Evolutionary conservation across 768 basidiomycete species (phyloP).

Genomic region (Zangia roseola): DNA sequence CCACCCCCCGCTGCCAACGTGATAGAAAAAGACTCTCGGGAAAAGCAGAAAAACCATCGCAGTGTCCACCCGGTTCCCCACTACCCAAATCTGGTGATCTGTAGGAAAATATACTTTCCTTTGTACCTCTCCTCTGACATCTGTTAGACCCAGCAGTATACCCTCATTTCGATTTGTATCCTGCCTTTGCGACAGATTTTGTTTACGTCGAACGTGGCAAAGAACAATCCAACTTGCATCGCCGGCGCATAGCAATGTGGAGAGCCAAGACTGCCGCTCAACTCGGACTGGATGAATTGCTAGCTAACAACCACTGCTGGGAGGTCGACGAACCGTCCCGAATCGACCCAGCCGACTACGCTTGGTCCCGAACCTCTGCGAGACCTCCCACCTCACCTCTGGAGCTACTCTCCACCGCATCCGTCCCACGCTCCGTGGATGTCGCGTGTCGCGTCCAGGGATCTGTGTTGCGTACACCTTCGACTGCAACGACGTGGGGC

Average conservation of each 20-base stretch:
- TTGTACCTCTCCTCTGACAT: slow-evolving; percentile 4
- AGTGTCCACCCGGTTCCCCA: slow-evolving; percentile 8
- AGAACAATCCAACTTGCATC: slow-evolving; percentile 3
- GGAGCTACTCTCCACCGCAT: slow-evolving; percentile 38
- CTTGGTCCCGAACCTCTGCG: slow-evolving; percentile 66
- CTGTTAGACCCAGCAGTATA: slow-evolving; percentile 22
- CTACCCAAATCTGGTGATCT: slow-evolving; percentile 39
- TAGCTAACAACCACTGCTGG: slow-evolving; percentile 18
- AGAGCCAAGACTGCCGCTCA: slow-evolving; percentile 19
- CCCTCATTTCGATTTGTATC: slow-evolving; percentile 23
- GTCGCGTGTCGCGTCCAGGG: slow-evolving; percentile 51
- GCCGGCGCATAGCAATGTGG: slow-evolving; percentile 15
- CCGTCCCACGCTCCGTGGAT: slow-evolving; percentile 52
- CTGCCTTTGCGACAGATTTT: not conserved
- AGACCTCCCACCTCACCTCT: slow-evolving; percentile 55
- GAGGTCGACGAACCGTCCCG: slow-evolving; percentile 36
- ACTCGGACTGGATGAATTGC: slow-evolving; percentile 17
- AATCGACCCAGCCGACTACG: slow-evolving; percentile 62
- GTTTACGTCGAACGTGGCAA: not conserved
- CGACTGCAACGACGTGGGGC: slow-evolving; percentile 49
- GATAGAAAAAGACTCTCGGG: not conserved
- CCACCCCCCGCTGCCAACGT: slow-evolving; percentile 14
- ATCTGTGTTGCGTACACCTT: slow-evolving; percentile 54
- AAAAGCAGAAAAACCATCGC: not conserved
- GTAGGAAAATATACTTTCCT: slow-evolving; percentile 21